phyloP scores from a whole-genome alignment of 2,329 filamentous ascomycete genomes.

The Sporothrix euskadiensis region DNA sequence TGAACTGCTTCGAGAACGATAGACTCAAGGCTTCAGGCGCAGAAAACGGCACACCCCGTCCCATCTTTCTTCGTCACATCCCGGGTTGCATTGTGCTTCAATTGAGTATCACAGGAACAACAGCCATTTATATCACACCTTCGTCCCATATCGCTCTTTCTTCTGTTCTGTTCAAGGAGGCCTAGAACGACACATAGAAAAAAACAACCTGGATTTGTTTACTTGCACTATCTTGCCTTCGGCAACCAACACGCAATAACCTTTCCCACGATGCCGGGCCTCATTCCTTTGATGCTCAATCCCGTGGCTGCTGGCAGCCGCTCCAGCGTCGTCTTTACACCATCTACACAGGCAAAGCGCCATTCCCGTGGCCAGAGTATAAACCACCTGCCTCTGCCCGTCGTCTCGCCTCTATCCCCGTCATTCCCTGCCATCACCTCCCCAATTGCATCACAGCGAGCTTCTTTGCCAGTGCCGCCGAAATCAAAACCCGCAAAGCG shows the following conservation, averaged over 20 bases:
- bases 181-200: not conserved
- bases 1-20: slow-evolving; percentile 18
- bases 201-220: not conserved
- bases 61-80: not conserved
- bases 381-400: not conserved
- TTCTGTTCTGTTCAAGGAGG: not conserved
- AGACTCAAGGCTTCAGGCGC: not conserved
- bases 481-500: slow-evolving; percentile 33
- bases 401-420: not conserved
- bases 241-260: not conserved
- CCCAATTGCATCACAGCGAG: not conserved
- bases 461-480: slow-evolving; percentile 25
- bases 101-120: not conserved
- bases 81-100: not conserved
- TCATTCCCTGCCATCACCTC: not conserved
- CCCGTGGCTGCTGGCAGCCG: slow-evolving; percentile 29
- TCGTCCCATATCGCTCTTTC: not conserved
- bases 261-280: slow-evolving; percentile 31
- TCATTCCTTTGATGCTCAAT: slow-evolving; percentile 34
- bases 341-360: not conserved
- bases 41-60: slow-evolving; percentile 4
- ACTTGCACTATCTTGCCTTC: not conserved
- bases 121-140: not conserved
- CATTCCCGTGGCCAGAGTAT: slow-evolving; percentile 28
- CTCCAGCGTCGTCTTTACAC: slow-evolving; percentile 28